Base-by-base conservation (phyloP, 2,329 filamentous ascomycete genomes). In the Fusarium sp. region DNA sequence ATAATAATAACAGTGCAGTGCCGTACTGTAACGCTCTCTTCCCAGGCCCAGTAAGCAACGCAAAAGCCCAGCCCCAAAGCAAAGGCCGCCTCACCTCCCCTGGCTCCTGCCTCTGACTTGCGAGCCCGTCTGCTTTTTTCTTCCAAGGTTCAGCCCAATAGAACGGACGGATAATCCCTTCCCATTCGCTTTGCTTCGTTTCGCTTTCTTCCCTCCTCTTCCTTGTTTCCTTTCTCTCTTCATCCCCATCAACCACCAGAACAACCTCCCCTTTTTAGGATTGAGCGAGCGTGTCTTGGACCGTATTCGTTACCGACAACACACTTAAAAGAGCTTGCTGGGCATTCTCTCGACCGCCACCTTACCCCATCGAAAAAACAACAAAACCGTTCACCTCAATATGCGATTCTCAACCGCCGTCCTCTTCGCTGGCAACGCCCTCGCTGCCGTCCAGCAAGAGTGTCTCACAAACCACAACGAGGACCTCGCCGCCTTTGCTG, bases 391-490 rank as follows among this genome's bases (percentile, higher is more conserved):
- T 55, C 41, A 50, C 52, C 44, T 50, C 67, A 72, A 42, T 52
- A 78, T 77, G 77, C 75, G 74, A 50, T 72, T 80, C 71, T 67
- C 79, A 62, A 62, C 77, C 39, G 71, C 76, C 51, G 70, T 82
- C 48, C 66, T 81, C 62, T 69, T 79, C 65, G 76, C 77, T 63
- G 77, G 75, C 72, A 80, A 75, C 58, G 78, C 72, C 57, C 72
- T 77, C 62, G 75, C 77, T 67, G 57, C 77, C 67, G 69, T 77
- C 42, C 72, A 68, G 56, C 55, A 75, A 67, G 77, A 80, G 71
- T 86, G 84, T 72, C 73, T 87, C 56, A 74, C 76, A 51, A 65
- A 75, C 54, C 76, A 81, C 67, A 78, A 80, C 65, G 57, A 67
- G 25, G 77, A 81, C 51, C 78, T 87, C 50, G 81, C 83, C 48